phyloP scores from a whole-genome alignment of 1,139 yeast species.

The Spencermartinsiella ligniputridi region DNA sequence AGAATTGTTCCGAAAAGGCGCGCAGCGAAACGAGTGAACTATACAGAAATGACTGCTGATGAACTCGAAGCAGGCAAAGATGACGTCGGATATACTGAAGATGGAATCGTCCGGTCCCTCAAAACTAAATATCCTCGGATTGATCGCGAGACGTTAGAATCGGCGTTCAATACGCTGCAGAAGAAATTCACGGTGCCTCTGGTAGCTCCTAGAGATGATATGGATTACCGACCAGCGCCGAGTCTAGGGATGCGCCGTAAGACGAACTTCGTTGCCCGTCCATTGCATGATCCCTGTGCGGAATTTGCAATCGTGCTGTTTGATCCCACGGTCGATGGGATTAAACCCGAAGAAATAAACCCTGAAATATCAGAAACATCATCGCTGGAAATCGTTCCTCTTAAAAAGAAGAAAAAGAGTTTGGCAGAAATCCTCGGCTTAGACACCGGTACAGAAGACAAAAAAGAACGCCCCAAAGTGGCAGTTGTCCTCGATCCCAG shows the following conservation, averaged over 20 bases:
- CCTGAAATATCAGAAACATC: slow-evolving; percentile 16
- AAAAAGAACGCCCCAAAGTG: slow-evolving; percentile 49
- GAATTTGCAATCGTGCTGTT: slow-evolving; percentile 92
- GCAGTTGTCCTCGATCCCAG: slow-evolving; percentile 96
- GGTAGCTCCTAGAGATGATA: slow-evolving; percentile 27
- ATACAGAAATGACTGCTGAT: slow-evolving; percentile 14
- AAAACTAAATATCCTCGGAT: not conserved
- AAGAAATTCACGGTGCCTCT: slow-evolving; percentile 38
- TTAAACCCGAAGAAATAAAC: slow-evolving; percentile 17
- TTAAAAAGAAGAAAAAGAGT: slow-evolving; percentile 31
- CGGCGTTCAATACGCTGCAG: slow-evolving; percentile 22
- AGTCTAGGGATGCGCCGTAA: slow-evolving; percentile 76
- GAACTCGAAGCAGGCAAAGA: slow-evolving; percentile 3
- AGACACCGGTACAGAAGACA: slow-evolving; percentile 46
- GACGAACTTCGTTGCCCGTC: slow-evolving; percentile 71
- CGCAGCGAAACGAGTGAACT: slow-evolving; percentile 18
- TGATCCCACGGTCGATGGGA: slow-evolving; percentile 83
- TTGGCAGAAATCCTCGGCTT: slow-evolving; percentile 82
- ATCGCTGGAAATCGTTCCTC: slow-evolving; percentile 11
- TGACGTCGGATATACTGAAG: slow-evolving; percentile 4
- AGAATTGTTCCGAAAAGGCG: slow-evolving; percentile 12
- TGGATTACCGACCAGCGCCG: slow-evolving; percentile 53
- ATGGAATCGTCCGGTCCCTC: slow-evolving; percentile 4
- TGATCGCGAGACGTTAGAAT: slow-evolving; percentile 16
- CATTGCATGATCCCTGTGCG: slow-evolving; percentile 87